Evolutionary conservation across 208 protist species (phyloP).

Genomic region (Trypanosoma congolense): DNA sequence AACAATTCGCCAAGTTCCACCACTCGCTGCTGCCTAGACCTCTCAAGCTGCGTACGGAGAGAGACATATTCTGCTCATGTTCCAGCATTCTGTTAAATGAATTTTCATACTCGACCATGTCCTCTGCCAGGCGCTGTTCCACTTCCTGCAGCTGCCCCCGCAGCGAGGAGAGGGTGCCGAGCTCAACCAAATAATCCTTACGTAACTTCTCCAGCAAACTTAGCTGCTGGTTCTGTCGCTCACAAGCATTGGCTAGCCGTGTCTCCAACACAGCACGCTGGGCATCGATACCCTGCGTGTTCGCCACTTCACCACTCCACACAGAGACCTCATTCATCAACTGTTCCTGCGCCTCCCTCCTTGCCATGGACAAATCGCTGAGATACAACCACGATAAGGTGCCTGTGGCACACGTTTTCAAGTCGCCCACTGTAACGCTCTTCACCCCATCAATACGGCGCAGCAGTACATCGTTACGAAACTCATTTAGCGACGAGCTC

Average conservation of each 20-base stretch:
- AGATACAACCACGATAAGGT: constrained; percentile 43
- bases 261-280: constrained; percentile 32
- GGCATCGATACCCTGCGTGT: constrained; percentile 11
- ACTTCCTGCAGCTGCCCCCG: constrained; percentile 21
- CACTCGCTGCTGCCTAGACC: constrained; percentile 16
- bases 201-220: constrained; percentile 32
- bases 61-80: constrained; percentile 29
- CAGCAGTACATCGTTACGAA: background rate
- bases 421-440: constrained; percentile 36
- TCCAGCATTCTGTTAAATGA: background rate
- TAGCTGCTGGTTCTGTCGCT: constrained; percentile 26
- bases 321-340: constrained; percentile 22
- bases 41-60: constrained; percentile 33
- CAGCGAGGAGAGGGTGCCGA: constrained; percentile 19
- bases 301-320: background rate
- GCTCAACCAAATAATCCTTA: constrained; percentile 24
- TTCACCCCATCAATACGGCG: background rate
- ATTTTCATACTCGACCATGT: background rate
- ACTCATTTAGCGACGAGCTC: background rate
- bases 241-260: constrained; percentile 26
- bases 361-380: constrained; percentile 16
- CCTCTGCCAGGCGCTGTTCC: background rate
- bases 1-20: constrained; percentile 24
- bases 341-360: constrained; percentile 16
- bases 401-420: constrained; percentile 31